Conservation (phyloP, 306 rosid genomes). For the Cicer pinnatifidum region DNA sequence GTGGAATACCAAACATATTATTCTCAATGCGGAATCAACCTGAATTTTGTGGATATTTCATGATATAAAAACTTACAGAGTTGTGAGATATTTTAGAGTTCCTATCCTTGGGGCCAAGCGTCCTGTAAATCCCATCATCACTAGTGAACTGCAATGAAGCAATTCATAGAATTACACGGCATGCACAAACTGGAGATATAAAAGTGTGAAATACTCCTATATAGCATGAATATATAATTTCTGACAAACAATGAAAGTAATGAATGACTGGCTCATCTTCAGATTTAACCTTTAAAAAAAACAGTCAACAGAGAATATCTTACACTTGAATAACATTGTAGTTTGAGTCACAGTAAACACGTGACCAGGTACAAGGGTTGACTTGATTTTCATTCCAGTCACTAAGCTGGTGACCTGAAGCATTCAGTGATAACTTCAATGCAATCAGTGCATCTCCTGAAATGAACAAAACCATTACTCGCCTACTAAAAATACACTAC, state of each 20-base stretch:
- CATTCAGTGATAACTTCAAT: conserved; percentile 64
- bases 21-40: not conserved
- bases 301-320: conserved; percentile 47
- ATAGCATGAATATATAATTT: conserved; percentile 29
- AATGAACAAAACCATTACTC: conserved; percentile 44
- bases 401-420: conserved; percentile 66
- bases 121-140: conserved; percentile 86
- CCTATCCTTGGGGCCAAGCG: conserved; percentile 77
- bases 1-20: not conserved
- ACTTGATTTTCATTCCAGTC: conserved; percentile 94
- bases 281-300: conserved; percentile 34
- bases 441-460: conserved; percentile 86
- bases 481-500: conserved; percentile 31
- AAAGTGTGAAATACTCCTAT: conserved; percentile 15
- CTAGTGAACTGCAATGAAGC: conserved; percentile 70
- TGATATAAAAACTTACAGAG: conserved; percentile 72
- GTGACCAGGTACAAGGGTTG: conserved; percentile 95
- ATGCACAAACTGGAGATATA: conserved; percentile 31
- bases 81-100: conserved; percentile 58
- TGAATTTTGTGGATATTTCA: conserved; percentile 13
- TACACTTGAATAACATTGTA: conserved; percentile 73
- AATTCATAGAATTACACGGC: conserved; percentile 42
- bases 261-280: conserved; percentile 26
- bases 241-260: conserved; percentile 21
- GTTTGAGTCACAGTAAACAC: conserved; percentile 64